These are phyloP conservation scores for Entamoeba dispar DNA, from an alignment of 208 protist genomes.

Conservation along the genomic window DNA sequence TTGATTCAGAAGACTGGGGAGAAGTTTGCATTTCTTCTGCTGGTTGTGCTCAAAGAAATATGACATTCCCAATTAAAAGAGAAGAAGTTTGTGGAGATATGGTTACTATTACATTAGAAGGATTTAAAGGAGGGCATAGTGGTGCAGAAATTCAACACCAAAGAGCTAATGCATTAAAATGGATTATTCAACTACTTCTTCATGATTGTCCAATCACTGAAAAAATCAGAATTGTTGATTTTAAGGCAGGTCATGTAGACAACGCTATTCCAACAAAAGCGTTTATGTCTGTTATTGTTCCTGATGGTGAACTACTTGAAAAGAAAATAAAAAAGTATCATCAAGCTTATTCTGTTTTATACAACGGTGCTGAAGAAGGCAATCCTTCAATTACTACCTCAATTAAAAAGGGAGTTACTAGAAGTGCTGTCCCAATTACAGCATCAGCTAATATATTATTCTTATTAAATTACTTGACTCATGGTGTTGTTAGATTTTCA, in stretches of 20 bases:
- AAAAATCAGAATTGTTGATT: background rate
- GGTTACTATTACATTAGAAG: background rate
- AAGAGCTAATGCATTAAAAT: slow-evolving; percentile 19
- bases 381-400: background rate
- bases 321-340: too few relatives aligned
- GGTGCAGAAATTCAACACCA: slow-evolving; percentile 16
- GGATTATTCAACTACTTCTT: background rate
- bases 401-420: background rate
- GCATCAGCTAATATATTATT: background rate
- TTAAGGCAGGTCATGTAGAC: slow-evolving; percentile 6
- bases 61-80: background rate
- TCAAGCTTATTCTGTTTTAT: background rate
- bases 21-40: slow-evolving; percentile 17
- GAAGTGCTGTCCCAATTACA: background rate
- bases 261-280: slow-evolving; percentile 11
- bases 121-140: slow-evolving; percentile 15
- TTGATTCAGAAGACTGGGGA: slow-evolving; percentile 20
- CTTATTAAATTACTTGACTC: background rate
- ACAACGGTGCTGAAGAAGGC: background rate
- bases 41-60: slow-evolving; percentile 9
- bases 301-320: background rate
- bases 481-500: slow-evolving; percentile 6
- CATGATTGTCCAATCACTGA: background rate
- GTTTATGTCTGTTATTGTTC: background rate
- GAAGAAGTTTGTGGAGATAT: background rate